These are phyloP conservation scores for Botrytis pseudocinerea DNA, from an alignment of 2,329 filamentous ascomycete species.

Conservation along the genomic window DNA sequence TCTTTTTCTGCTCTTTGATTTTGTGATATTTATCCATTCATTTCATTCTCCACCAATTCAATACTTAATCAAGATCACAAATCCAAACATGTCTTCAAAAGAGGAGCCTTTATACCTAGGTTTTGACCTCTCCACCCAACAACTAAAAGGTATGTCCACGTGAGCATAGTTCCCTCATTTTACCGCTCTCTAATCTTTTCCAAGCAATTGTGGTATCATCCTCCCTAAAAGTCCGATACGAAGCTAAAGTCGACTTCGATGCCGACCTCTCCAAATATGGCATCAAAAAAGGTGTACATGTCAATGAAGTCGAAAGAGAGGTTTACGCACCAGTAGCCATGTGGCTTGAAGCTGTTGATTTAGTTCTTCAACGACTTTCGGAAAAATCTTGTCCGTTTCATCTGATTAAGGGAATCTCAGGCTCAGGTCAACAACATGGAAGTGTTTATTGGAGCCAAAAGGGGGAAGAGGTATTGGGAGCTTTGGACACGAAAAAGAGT, in stretches of 20 bases:
- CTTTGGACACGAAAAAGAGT: slow-evolving; percentile 58
- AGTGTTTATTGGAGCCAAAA: slow-evolving; percentile 87
- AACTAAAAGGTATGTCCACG: slow-evolving; percentile 72
- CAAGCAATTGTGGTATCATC: slow-evolving; percentile 80
- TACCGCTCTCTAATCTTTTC: slow-evolving; percentile 28
- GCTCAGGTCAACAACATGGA: slow-evolving; percentile 95
- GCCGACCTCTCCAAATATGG: slow-evolving; percentile 76
- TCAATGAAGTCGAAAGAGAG: slow-evolving; percentile 78
- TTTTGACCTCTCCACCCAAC: slow-evolving; percentile 95
- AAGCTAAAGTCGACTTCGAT: slow-evolving; percentile 95
- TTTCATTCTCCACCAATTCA: background rate
- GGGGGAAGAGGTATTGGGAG: slow-evolving; percentile 64
- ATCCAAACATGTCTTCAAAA: slow-evolving; percentile 41
- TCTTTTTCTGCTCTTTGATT: background rate
- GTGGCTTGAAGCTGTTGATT: slow-evolving; percentile 91
- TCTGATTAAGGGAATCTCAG: slow-evolving; percentile 78
- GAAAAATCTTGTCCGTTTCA: slow-evolving; percentile 70
- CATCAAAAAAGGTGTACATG: slow-evolving; percentile 83
- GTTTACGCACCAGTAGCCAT: slow-evolving; percentile 91
- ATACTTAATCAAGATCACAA: slow-evolving; percentile 20
- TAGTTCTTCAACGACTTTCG: slow-evolving; percentile 73
- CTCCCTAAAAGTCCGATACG: slow-evolving; percentile 74
- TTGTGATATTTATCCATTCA: background rate
- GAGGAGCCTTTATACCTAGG: slow-evolving; percentile 75
- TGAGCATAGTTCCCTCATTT: slow-evolving; percentile 22